phyloP scores from a whole-genome alignment of 2,329 filamentous ascomycete genomes.

The Penicillium hesseltinei region DNA sequence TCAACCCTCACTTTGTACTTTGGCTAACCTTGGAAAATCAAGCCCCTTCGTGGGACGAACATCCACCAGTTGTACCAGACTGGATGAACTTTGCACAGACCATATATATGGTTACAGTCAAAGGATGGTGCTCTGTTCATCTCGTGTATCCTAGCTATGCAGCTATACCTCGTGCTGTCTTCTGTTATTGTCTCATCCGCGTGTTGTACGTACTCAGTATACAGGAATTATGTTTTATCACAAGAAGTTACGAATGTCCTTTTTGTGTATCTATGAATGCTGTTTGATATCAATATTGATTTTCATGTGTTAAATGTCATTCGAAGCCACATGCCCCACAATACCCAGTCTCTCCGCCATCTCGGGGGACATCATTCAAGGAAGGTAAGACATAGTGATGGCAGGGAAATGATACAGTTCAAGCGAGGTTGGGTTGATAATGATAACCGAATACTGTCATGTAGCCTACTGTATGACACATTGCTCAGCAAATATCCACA shows the following conservation, averaged over 20 bases:
- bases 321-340: constrained; percentile 17
- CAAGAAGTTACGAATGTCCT: background rate
- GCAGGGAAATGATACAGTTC: background rate
- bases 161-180: background rate
- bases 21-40: background rate
- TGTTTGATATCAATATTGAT: background rate
- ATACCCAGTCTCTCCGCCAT: background rate
- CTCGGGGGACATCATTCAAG: background rate
- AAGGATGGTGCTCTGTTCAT: background rate
- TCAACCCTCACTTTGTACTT: background rate
- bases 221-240: background rate
- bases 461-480: background rate
- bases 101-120: background rate
- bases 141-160: background rate
- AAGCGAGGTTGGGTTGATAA: background rate
- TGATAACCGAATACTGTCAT: background rate
- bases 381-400: background rate
- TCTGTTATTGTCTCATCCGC: background rate
- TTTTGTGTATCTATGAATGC: background rate
- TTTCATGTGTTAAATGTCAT: background rate
- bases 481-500: background rate
- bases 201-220: background rate
- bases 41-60: too few species aligned
- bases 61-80: too few species aligned
- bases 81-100: too few species aligned